Conservation (phyloP, 2,329 filamentous ascomycete species). For the Zymoseptoria tritici region DNA sequence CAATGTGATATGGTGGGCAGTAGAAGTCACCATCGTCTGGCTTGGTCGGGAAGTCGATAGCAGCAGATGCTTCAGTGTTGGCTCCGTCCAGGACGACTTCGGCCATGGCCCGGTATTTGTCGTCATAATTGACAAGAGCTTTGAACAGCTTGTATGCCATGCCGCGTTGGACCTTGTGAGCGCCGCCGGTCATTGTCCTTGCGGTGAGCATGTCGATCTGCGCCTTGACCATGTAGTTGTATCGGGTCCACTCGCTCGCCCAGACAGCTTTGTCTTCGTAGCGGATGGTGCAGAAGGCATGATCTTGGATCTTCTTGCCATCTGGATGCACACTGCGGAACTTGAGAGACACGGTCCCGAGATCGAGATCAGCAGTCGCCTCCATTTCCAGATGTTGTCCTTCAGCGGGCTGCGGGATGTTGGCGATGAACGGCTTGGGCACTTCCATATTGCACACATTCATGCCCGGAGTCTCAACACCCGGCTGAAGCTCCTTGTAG, state of each 20-base stretch:
- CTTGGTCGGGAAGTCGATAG: conserved; percentile 48
- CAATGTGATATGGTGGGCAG: conserved; percentile 54
- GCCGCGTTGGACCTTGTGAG: conserved; percentile 65
- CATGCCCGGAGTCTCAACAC: conserved; percentile 48
- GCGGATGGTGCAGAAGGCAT: conserved; percentile 55
- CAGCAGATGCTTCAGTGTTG: conserved; percentile 48
- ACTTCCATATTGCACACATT: conserved; percentile 64
- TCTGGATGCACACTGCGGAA: conserved; percentile 53
- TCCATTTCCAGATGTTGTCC: conserved; percentile 56
- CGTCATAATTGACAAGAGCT: conserved; percentile 50
- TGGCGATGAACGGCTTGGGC: conserved; percentile 60
- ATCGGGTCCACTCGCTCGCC: conserved; percentile 59
- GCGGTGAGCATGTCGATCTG: conserved; percentile 59
- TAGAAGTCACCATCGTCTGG: conserved; percentile 49
- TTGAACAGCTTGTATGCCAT: conserved; percentile 71
- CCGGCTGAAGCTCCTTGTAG: conserved; percentile 55
- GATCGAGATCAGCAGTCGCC: conserved; percentile 51
- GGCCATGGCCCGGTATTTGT: conserved; percentile 51
- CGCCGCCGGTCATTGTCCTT: conserved; percentile 57
- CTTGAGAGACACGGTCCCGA: conserved; percentile 48
- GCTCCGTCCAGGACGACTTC: conserved; percentile 52
- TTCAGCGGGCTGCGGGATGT: conserved; percentile 40
- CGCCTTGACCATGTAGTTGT: conserved; percentile 51
- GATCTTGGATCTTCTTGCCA: conserved; percentile 52
- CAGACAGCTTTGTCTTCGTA: conserved; percentile 55